Evolutionary conservation across 2,329 filamentous ascomycete genomes (phyloP), one percentile per base, ranked within the genome.

Genomic region (Aureobasidium sp.): DNA sequence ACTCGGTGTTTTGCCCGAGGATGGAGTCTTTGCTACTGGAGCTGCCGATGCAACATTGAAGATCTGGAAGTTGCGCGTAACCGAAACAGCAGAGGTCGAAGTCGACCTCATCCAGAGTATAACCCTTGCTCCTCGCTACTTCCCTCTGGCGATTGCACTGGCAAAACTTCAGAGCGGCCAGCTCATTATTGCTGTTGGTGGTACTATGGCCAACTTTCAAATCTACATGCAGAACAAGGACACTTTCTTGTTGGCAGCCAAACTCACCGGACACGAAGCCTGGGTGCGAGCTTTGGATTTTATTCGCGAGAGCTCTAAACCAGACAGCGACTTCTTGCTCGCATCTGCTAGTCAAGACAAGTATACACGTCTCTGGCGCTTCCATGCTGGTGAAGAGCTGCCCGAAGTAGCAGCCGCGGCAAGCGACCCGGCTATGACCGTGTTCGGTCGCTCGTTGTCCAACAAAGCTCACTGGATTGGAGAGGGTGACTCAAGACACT

Each of bases 331-430:
- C 71, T 72, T 96, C 4, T 76, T 97, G 27, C 81, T 99, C 25
- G 91, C 93, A 0, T 97, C 93, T 10, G 92, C 92, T 27, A 97
- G 93, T 71, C 94, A 99, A 73, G 94, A 99, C 75, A 97, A 96
- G 76, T 99, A 97, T 69, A 87, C 97, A 63, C 88, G 94, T 44
- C 82, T 99, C 39, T 99, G 94, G 94, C 85, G 92, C 62, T 77
- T 99, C 39, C 89, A 89, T 65, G 79, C 83, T 64, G 90, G 90
- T 37, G 82, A 82, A 62, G 83, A 86, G 37, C 75, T 89, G 1
- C 85, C 86, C 1, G 76, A 80, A 0, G 77, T 81, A 54, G 82
- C 81, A 42, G 78, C 76, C 7, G 78, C 81, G 1, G 79, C 83
- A 5, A 76, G 78, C 11, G 85, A 88, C 63, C 81, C 84, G 9